Evolutionary conservation across 2,329 filamentous ascomycete genomes (phyloP), one percentile per base, ranked within the genome.

Genomic region (Calonectria fujianensis): DNA sequence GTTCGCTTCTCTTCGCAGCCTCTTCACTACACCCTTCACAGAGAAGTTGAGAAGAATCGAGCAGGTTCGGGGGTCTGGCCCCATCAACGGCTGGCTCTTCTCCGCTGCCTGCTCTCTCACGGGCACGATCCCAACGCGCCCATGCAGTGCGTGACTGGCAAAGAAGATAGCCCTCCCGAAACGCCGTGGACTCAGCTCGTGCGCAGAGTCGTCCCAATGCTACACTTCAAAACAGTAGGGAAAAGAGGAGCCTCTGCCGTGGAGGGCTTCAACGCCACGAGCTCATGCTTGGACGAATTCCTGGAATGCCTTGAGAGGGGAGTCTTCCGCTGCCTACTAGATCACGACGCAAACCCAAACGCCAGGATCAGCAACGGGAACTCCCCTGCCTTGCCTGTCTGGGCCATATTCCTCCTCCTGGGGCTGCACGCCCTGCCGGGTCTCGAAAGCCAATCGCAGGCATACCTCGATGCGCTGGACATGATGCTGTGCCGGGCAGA

Each of bases 161-260:
- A 65, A 16, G 61, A 35, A 11, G 29, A 65, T 11, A n/a, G 27
- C 20, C 39, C 20, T 24, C 13, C 27, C 1, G 27, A 65, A 35
- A 65, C 39, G 13, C 41, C 61, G 48, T 65, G 61, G 61, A 65
- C 61, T 50, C 61, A 35, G 20, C 45, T 65, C 35, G 31, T 65
- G 14, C 27, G 41, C 27, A 65, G 61, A 24, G 27, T 65, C 6
- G 29, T 65, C 20, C 61, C 61, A 14, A 50, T 41, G 18, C 41
- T 65, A 1, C 20, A 65, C 6, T 50, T 50, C 61, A 31, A 45
- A 50, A 8, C 27, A 32, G 27, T 2, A 8, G 27, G 18, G 16
- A 50, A 20, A 65, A 6, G 11, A 35, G 20, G 39, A 50, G 18
- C 27, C 27, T 50, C 61, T 6, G 57, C 24, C 10, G 13, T 41